A percentile compares a stretch with the other conserved stretches of the same genome.
phyloP scores from a whole-genome alignment of 192 early-diverging fungal species.

The Backusella macrospora region DNA sequence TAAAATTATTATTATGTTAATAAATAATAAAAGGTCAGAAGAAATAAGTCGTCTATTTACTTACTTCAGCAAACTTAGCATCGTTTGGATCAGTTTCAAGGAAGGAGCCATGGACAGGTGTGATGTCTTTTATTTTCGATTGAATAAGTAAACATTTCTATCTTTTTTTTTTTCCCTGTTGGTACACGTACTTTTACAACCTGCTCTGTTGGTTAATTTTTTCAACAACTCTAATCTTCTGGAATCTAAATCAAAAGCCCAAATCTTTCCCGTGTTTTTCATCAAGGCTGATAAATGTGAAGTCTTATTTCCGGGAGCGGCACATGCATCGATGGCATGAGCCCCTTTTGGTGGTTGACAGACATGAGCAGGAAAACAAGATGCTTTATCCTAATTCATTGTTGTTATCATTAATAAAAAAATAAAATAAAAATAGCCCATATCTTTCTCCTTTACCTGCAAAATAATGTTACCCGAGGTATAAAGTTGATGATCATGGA shows the following conservation, averaged over 20 bases:
- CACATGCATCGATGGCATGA: conserved; percentile 91
- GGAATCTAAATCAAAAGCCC: conserved; percentile 89
- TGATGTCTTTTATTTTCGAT: conserved; percentile 57
- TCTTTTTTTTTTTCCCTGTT: neutral
- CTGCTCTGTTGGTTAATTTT: conserved; percentile 73
- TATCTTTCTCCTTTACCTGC: conserved; percentile 53
- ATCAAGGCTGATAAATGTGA: conserved; percentile 90
- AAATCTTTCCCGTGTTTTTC: conserved; percentile 83
- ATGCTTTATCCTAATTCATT: conserved; percentile 78
- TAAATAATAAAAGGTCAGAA: neutral
- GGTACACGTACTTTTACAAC: conserved; percentile 69
- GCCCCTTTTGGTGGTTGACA: conserved; percentile 59
- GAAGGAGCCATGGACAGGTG: conserved; percentile 72
- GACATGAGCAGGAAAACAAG: conserved; percentile 91
- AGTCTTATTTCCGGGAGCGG: conserved; percentile 98
- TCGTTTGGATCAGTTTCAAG: conserved; percentile 78
- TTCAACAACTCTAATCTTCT: conserved; percentile 73
- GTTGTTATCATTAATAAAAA: neutral
- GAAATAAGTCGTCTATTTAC: neutral
- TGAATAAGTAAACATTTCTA: neutral
- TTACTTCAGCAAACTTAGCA: conserved; percentile 56
- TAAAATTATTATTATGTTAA: neutral
- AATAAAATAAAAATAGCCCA: neutral
- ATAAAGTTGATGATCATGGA: conserved; percentile 82
- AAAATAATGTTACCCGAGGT: conserved; percentile 81